A percentile compares a stretch with the other conserved stretches of the same genome.
These are phyloP conservation scores for Podospora comata DNA, from an alignment of 495 filamentous ascomycete species.

Conservation along the genomic window DNA sequence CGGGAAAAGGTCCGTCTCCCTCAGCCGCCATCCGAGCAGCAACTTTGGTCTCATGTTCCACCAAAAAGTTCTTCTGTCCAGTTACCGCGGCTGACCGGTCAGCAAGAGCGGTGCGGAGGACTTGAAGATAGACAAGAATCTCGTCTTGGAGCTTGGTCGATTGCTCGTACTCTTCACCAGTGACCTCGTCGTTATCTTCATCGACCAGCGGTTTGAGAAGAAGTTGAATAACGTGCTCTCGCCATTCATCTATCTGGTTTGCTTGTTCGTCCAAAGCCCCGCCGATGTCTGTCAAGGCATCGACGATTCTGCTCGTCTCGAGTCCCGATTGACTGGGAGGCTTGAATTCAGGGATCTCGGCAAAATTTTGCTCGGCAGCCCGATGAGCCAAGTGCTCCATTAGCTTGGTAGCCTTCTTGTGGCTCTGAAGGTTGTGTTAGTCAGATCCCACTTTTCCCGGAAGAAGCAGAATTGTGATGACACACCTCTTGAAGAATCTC, in stretches of 20 bases:
- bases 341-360: constrained; percentile 57
- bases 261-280: constrained; percentile 66
- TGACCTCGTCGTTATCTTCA: constrained; percentile 69
- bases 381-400: constrained; percentile 51
- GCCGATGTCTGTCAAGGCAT: constrained; percentile 39
- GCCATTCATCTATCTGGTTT: constrained; percentile 65
- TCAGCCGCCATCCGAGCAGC: constrained; percentile 57
- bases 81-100: constrained; percentile 75
- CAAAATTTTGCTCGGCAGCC: constrained; percentile 51
- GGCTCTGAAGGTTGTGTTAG: constrained; percentile 25
- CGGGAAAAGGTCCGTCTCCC: constrained; percentile 67
- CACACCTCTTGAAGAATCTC: constrained; percentile 62
- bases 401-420: constrained; percentile 33
- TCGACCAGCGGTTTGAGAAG: constrained; percentile 76
- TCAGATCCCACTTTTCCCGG: not conserved
- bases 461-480: not conserved
- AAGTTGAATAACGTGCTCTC: constrained; percentile 64
- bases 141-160: constrained; percentile 81
- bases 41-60: constrained; percentile 67
- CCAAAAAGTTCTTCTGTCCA: constrained; percentile 71
- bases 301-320: constrained; percentile 34
- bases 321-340: constrained; percentile 28
- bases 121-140: constrained; percentile 78
- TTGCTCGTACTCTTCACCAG: constrained; percentile 84
- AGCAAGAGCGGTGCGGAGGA: constrained; percentile 67